These are phyloP conservation scores for Whalleya microplaca DNA, from an alignment of 2,329 filamentous ascomycete genomes.

Conservation along the genomic window DNA sequence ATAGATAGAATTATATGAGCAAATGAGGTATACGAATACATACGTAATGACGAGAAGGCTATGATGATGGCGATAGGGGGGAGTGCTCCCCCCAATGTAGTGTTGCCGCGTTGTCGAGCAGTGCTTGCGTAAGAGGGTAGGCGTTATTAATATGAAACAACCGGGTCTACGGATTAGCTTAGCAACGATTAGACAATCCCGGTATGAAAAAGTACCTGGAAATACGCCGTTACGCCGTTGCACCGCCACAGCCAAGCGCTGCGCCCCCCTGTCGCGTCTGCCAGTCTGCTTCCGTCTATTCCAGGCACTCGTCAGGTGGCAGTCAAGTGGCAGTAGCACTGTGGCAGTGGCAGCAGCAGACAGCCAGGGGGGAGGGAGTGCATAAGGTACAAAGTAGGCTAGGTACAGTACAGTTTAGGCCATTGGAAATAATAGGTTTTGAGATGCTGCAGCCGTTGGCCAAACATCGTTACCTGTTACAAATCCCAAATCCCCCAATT, in stretches of 20 bases:
- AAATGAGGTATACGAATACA: too few species aligned
- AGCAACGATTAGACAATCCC: not conserved
- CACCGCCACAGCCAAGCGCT: constrained; percentile 3
- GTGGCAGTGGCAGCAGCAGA: too few species aligned
- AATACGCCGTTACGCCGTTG: not conserved
- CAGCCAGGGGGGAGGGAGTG: too few species aligned
- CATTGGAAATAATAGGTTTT: not conserved
- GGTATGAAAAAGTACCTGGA: not conserved
- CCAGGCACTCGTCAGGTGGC: too few species aligned
- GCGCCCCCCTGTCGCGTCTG: constrained; percentile 2
- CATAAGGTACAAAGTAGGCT: too few species aligned
- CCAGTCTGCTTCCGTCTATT: too few species aligned
- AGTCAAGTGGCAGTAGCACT: too few species aligned
- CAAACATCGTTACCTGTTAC: not conserved
- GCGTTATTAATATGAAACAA: not conserved
- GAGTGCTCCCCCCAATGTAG: not conserved
- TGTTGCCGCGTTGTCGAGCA: not conserved
- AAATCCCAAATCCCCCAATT: not conserved
- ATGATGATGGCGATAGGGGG: not conserved
- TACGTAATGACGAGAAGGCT: not conserved
- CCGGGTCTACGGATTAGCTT: not conserved
- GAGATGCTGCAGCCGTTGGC: not conserved
- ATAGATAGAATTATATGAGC: too few species aligned
- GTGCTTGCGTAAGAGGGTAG: not conserved
- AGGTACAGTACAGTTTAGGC: too few species aligned